Percentiles rank a stretch among this genome's conserved stretches.
phyloP scores from a whole-genome alignment of 176 grass and related monocot genomes.

The Thinopyrum elongatum region DNA sequence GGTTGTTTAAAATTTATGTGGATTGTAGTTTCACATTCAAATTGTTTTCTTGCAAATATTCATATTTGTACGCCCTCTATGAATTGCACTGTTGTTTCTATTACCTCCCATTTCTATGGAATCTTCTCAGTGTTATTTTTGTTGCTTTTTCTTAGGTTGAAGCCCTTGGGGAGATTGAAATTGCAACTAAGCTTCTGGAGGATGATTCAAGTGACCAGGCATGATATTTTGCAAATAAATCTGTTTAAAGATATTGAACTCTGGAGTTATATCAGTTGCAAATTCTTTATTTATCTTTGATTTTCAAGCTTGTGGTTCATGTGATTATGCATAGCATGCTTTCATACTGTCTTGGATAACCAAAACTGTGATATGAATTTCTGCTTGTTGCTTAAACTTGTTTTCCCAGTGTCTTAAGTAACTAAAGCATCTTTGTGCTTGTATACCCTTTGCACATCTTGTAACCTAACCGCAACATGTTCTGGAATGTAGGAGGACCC shows the following conservation, averaged over 20 bases:
- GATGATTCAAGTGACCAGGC: conserved; percentile 67
- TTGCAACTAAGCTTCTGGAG: conserved; percentile 92
- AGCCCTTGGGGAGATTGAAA: conserved; percentile 92
- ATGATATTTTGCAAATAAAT: conserved; percentile 25
- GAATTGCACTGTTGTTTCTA: neutral
- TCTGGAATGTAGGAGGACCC: conserved; percentile 71
- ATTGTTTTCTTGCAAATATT: neutral
- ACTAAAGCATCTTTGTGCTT: neutral
- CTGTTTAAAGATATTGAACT: neutral
- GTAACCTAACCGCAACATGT: conserved; percentile 20
- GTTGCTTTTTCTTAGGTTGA: conserved; percentile 57
- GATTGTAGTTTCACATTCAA: conserved; percentile 9
- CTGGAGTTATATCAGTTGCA: neutral
- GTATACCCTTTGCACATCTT: conserved; percentile 7
- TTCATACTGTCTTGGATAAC: conserved; percentile 14
- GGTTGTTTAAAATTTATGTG: conserved; percentile 5
- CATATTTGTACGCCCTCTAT: neutral
- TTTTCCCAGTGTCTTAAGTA: neutral
- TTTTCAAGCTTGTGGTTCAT: neutral
- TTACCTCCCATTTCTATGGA: neutral
- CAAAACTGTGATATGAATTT: conserved; percentile 9
- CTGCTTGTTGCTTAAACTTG: conserved; percentile 9
- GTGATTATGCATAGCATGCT: neutral
- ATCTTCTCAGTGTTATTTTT: conserved; percentile 17
- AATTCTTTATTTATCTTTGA: neutral